Conservation (phyloP, 2,329 filamentous ascomycete species). For the Harringtonia lauricola region DNA sequence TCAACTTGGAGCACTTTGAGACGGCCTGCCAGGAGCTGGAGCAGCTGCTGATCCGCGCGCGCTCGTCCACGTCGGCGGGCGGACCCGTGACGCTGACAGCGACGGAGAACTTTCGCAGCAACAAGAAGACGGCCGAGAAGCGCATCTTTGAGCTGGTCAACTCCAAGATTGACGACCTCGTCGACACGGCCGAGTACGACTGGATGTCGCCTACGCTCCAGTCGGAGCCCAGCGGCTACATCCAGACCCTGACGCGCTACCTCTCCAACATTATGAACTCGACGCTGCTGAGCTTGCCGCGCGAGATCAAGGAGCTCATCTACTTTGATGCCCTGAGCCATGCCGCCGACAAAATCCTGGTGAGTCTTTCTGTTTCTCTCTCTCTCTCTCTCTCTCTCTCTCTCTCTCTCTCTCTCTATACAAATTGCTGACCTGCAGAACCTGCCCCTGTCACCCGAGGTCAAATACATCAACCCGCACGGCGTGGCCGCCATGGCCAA, state of each 20-base stretch:
- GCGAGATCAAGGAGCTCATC: conserved; percentile 93
- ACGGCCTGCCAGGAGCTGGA: conserved; percentile 85
- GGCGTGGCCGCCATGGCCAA: conserved; percentile 70
- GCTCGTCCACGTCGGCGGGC: conserved; percentile 70
- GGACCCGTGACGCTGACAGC: conserved; percentile 71
- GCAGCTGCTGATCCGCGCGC: conserved; percentile 70
- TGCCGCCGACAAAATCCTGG: conserved; percentile 74
- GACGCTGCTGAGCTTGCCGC: conserved; percentile 82
- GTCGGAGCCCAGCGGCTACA: conserved; percentile 77
- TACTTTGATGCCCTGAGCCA: conserved; percentile 95
- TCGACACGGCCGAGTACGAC: conserved; percentile 95
- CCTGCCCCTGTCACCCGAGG: conserved; percentile 65
- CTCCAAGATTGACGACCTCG: conserved; percentile 94
- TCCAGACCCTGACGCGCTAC: conserved; percentile 88
- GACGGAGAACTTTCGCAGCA: conserved; percentile 74
- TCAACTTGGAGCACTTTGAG: conserved; percentile 96
- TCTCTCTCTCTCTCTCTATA: conserved; percentile 3
- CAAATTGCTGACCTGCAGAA: conserved; percentile 32
- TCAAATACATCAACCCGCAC: conserved; percentile 79
- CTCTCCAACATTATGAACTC: conserved; percentile 94
- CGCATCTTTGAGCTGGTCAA: conserved; percentile 98
- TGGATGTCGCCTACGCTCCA: conserved; percentile 55
- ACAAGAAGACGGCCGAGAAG: conserved; percentile 94
- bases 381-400: conserved; percentile 5
- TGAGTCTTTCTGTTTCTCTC: conserved; percentile 23